Evolutionary conservation across 2,329 filamentous ascomycete species (phyloP), one percentile per base, ranked within the genome.

Genomic region (Fusarium tjaetaba): DNA sequence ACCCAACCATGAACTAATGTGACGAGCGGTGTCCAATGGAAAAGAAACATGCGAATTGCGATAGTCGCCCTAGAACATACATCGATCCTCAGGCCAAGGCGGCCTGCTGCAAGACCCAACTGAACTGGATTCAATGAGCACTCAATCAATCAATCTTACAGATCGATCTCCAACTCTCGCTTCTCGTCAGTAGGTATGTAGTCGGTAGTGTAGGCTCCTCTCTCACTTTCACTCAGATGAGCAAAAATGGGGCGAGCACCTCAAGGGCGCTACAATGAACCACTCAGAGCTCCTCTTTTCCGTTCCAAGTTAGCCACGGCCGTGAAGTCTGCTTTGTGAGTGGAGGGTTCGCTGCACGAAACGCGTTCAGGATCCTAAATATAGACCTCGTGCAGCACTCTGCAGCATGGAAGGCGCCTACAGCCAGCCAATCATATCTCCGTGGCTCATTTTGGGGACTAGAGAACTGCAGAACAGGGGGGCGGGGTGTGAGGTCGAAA

Each of bases 361-460:
- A 79, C 77, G 73, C 63, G 60, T 70, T 68, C 63, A 64, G 74
- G 68, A 70, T 70, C 65, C 80, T 82, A 82, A 81, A 80, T 80
- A 80, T 82, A 82, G 80, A 75, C 53, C 63, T 71, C 34, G 46
- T 57, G 68, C 65, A 65, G 43, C 51, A 55, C 70, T 73, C 70
- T 70, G 73, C 41, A 69, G 43, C 66, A 57, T 72, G 70, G 73
- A 76, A 70, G 75, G 80, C 80, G 80, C 78, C 77, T 80, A 81
- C 53, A 30, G 32, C 45, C 11, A 59, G 45, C 80, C 80, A 81
- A 81, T 81, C 76, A 81, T 14, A 34, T 52, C 8, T 9, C 53
- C 22, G 38, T 30, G 28, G 53, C 65, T 70, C 78, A 77, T 79
- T 79, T 78, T 80, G 77, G 24, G 73, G 68, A 70, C 66, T 73